phyloP scores from a whole-genome alignment of 768 basidiomycete species.

The Cyclocybe aegerita region DNA sequence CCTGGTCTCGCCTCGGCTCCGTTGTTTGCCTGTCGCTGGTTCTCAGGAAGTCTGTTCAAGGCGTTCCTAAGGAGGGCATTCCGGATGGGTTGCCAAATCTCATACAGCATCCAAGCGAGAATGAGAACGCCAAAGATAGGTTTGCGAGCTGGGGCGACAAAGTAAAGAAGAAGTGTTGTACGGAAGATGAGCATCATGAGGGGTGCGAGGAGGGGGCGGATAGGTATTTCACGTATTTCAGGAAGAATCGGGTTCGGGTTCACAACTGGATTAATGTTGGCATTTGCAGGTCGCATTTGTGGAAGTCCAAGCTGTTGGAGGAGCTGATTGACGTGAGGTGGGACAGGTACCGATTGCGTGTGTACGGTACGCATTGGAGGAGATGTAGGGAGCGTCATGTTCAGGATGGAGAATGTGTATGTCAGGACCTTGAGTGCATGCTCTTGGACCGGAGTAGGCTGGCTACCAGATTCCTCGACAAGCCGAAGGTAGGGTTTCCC shows the following conservation, averaged over 20 bases:
- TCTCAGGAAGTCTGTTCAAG: slow-evolving; percentile 32
- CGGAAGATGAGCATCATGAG: slow-evolving; percentile 68
- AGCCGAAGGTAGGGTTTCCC: slow-evolving; percentile 57
- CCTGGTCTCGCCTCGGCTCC: background rate
- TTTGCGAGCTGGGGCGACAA: slow-evolving; percentile 73
- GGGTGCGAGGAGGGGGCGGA: slow-evolving; percentile 69
- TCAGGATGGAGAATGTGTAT: slow-evolving; percentile 51
- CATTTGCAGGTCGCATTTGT: slow-evolving; percentile 39
- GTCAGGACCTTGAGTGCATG: slow-evolving; percentile 68
- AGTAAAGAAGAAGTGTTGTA: slow-evolving; percentile 68
- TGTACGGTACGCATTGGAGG: slow-evolving; percentile 18
- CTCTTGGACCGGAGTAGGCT: slow-evolving; percentile 56
- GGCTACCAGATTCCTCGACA: slow-evolving; percentile 28
- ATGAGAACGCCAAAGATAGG: slow-evolving; percentile 69
- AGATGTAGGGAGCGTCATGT: slow-evolving; percentile 25
- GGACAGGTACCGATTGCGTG: slow-evolving; percentile 33
- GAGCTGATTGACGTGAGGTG: slow-evolving; percentile 56
- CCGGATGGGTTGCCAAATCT: slow-evolving; percentile 71
- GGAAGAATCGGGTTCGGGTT: slow-evolving; percentile 29
- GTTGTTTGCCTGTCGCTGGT: slow-evolving; percentile 19
- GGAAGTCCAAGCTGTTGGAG: slow-evolving; percentile 67
- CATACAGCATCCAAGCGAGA: slow-evolving; percentile 70
- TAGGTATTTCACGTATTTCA: slow-evolving; percentile 56
- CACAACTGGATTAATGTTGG: slow-evolving; percentile 28
- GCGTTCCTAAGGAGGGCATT: slow-evolving; percentile 35